Evolutionary conservation across 441 rosid species (phyloP), one percentile per base, ranked within the genome.

Genomic region (Populus hybrid): DNA sequence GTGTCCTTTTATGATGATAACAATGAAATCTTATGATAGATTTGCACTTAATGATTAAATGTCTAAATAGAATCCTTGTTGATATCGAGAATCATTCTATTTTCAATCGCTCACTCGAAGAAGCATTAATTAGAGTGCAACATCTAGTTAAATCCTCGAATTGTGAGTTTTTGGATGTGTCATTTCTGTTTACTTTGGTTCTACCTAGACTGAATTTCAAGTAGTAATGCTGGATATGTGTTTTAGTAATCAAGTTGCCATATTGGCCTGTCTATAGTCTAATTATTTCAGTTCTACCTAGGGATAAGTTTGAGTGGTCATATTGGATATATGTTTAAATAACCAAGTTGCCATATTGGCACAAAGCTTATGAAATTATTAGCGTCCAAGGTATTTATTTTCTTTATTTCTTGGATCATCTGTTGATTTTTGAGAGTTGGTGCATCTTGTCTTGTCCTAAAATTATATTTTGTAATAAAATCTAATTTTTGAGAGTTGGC

Each of bases 1-100:
- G 35, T 38, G 75, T 82, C 79, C 38, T 82, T 80, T 24, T 42
- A 33, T 64, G 83, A 73, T 66, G 26, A 76, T 68, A 78, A 78
- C 78, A 9, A 11, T 33, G 38, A 45, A 70, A 71, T 81, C 73
- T 75, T 72, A 75, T 79, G 82, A 76, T 76, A 73, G 56, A 69
- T 80, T 79, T 77, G 78, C 78, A 4, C 56, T 50, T 4, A 50
- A 14, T 50, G 56, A 50, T 53, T 29, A 68, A 65, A 6, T 68
- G 18, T 18, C 31, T 4, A 50, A 74, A 67, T 69, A 50, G 73
- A 69, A 14, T 14, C 56, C 56, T 14, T 7, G 56, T 50, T 50
- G 56, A 50, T 50, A 50, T 50, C 2, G 6, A 50, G 56, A 50
- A 14, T 50, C 56, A 14, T 50, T 50, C 5, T 50, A 50, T 14